Percentiles rank a stretch among this genome's conserved stretches.
Evolutionary conservation across 2,329 filamentous ascomycete genomes (phyloP).

Genomic region (Phyllosticta ampelicida): DNA sequence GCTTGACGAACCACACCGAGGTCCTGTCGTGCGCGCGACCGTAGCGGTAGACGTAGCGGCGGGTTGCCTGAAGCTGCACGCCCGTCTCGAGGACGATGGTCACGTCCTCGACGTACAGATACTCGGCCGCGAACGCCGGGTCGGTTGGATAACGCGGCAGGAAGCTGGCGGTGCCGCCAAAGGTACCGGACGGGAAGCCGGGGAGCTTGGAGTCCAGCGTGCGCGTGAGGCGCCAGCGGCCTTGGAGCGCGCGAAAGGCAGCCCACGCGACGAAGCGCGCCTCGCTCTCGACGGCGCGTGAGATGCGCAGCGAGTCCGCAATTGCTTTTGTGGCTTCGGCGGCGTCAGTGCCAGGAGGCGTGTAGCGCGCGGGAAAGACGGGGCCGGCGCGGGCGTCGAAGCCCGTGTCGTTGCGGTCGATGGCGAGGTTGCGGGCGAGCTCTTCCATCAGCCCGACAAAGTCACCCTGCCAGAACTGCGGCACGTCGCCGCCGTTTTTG

Average conservation of each 20-base stretch:
- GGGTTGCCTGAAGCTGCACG: conserved; percentile 47
- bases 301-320: conserved; percentile 33
- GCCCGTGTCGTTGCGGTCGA: conserved; percentile 34
- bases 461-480: conserved; percentile 76
- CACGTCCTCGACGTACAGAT: conserved; percentile 58
- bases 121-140: conserved; percentile 35
- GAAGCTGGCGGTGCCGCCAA: conserved; percentile 55
- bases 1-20: conserved; percentile 58
- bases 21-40: conserved; percentile 43
- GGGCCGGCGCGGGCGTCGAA: conserved; percentile 40
- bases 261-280: conserved; percentile 51
- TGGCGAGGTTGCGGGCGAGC: conserved; percentile 48
- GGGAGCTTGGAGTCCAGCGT: conserved; percentile 44
- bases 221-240: conserved; percentile 55
- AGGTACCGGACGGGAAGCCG: conserved; percentile 54
- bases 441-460: conserved; percentile 67
- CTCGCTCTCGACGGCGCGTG: conserved; percentile 33
- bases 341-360: conserved; percentile 18
- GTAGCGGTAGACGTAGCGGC: conserved; percentile 64
- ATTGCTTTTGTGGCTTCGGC: conserved; percentile 36
- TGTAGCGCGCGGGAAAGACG: conserved; percentile 26
- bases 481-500: conserved; percentile 22
- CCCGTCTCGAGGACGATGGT: conserved; percentile 48
- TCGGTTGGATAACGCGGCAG: conserved; percentile 46
- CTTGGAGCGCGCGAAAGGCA: conserved; percentile 60